Conservation (phyloP, 2,329 filamentous ascomycete genomes). For the Talaromyces sp. region DNA sequence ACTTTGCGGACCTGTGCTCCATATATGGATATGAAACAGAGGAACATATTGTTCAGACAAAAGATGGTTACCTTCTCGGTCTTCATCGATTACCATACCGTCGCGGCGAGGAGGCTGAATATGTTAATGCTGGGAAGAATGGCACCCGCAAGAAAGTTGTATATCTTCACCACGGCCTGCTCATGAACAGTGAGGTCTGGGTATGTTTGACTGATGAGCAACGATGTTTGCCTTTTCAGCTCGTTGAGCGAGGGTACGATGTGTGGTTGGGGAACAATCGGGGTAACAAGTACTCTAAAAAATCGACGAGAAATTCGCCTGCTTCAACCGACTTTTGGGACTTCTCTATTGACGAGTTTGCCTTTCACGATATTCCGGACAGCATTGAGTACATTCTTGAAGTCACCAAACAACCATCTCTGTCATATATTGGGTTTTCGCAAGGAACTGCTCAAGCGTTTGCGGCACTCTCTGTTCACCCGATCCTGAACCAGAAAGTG, state of each 20-base stretch:
- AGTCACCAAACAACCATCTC: constrained; percentile 74
- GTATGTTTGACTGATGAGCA: constrained; percentile 85
- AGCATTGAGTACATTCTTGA: constrained; percentile 88
- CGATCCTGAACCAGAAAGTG: constrained; percentile 84
- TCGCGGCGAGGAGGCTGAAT: constrained; percentile 74
- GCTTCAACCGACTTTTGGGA: constrained; percentile 83
- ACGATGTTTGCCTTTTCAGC: constrained; percentile 79
- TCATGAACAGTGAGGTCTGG: constrained; percentile 99
- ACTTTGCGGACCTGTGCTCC: constrained; percentile 92
- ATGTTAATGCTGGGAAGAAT: constrained; percentile 67
- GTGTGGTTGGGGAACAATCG: constrained; percentile 98
- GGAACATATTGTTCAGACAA: constrained; percentile 93
- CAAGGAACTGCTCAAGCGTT: constrained; percentile 97
- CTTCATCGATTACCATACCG: constrained; percentile 82
- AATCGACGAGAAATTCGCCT: constrained; percentile 74
- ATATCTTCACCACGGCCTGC: constrained; percentile 90
- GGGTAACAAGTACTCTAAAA: constrained; percentile 99
- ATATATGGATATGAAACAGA: constrained; percentile 91
- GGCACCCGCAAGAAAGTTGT: constrained; percentile 78
- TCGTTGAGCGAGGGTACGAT: constrained; percentile 90
- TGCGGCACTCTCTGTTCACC: constrained; percentile 87
- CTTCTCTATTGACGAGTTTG: constrained; percentile 98
- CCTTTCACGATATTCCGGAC: constrained; percentile 95
- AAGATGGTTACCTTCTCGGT: constrained; percentile 88
- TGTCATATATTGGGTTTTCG: constrained; percentile 96